Conservation (phyloP, 345 rosid species). For the Turnera subulata region DNA sequence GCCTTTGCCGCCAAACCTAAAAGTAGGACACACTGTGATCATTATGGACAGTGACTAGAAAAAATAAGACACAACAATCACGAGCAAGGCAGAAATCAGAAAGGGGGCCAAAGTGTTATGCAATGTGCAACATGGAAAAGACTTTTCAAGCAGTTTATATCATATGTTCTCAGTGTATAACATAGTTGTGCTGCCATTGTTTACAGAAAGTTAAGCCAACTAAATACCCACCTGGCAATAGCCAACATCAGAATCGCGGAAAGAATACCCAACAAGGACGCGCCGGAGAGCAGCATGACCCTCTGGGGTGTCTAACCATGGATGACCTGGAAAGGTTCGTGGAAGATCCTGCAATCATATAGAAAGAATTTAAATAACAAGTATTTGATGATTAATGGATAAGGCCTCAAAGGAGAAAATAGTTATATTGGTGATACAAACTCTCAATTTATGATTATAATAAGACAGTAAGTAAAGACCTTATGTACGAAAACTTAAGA, state of each 20-base stretch:
- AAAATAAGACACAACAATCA: too few relatives aligned
- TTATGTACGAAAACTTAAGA: too few relatives aligned
- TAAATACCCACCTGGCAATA: conserved; percentile 83
- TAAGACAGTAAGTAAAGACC: too few relatives aligned
- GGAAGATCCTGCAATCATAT: conserved; percentile 73
- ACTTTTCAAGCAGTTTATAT: neutral
- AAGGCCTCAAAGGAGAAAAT: too few relatives aligned
- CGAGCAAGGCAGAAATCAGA: too few relatives aligned
- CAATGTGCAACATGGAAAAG: neutral
- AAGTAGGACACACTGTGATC: too few relatives aligned
- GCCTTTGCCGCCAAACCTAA: too few relatives aligned
- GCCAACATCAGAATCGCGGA: conserved; percentile 99
- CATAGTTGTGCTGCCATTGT: neutral
- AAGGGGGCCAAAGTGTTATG: neutral
- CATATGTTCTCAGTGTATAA: neutral
- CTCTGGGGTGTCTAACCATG: conserved; percentile 98
- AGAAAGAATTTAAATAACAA: conserved; percentile 6
- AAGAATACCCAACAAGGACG: conserved; percentile 94
- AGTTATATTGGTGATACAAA: too few relatives aligned
- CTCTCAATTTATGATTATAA: too few relatives aligned
- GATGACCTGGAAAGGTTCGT: conserved; percentile 97
- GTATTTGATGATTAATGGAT: neutral
- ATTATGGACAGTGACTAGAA: too few relatives aligned
- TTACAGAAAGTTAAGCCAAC: neutral
- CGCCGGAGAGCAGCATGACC: conserved; percentile 94